Evolutionary conservation across 768 basidiomycete species (phyloP).

Genomic region (Auricularia sp.): DNA sequence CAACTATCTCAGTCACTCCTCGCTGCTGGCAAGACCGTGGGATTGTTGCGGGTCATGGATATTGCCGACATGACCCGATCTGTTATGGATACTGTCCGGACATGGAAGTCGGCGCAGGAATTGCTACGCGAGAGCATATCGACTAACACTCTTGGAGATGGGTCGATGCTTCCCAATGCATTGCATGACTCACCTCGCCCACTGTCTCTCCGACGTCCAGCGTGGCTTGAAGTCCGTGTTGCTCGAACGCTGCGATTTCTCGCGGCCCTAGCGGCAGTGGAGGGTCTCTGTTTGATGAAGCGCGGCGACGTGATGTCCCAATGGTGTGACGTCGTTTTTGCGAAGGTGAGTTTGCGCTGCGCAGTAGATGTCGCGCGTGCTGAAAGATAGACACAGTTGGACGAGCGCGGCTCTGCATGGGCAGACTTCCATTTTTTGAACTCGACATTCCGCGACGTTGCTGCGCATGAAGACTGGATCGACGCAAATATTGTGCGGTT

Average conservation of each 20-base stretch:
- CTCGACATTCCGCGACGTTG: conserved; percentile 59
- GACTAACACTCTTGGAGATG: neutral
- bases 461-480: conserved; percentile 41
- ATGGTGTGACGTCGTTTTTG: conserved; percentile 64
- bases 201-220: conserved; percentile 17
- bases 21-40: conserved; percentile 65
- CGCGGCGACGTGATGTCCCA: conserved; percentile 68
- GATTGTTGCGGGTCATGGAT: conserved; percentile 44
- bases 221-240: conserved; percentile 45
- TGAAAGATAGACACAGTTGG: conserved; percentile 42
- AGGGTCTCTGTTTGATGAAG: conserved; percentile 66
- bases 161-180: neutral
- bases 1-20: conserved; percentile 50
- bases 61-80: neutral
- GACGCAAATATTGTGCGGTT: conserved; percentile 61
- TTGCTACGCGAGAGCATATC: neutral
- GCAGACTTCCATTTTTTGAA: conserved; percentile 78
- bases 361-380: neutral
- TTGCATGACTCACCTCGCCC: neutral
- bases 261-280: conserved; percentile 49
- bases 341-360: conserved; percentile 38
- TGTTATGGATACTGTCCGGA: neutral
- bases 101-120: neutral
- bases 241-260: conserved; percentile 48
- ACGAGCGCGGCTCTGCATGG: conserved; percentile 52